phyloP scores from a whole-genome alignment of 2,329 filamentous ascomycete species.

The Fusarium equiseti region DNA sequence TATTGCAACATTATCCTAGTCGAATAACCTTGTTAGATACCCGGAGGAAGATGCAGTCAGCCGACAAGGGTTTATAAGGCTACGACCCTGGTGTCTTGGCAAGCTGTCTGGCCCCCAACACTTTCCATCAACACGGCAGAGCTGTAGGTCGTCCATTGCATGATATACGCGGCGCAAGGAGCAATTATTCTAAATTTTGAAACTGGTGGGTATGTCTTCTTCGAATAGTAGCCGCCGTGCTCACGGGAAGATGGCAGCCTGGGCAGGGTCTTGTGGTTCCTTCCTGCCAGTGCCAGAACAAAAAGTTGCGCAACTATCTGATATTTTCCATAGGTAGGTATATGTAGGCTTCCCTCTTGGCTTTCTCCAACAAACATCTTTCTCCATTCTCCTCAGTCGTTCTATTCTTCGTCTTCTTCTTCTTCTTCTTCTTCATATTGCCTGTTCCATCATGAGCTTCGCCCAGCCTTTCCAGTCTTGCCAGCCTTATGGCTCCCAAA shows the following conservation, averaged over 20 bases:
- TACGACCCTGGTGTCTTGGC: neutral
- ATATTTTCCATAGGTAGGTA: neutral
- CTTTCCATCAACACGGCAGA: neutral
- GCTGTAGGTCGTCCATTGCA: neutral
- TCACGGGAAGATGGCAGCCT: neutral
- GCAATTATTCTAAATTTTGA: neutral
- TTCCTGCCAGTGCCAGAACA: neutral
- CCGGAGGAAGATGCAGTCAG: neutral
- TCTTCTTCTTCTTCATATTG: neutral
- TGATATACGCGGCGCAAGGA: neutral
- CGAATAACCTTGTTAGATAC: no score
- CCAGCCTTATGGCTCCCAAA: neutral
- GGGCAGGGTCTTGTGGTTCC: neutral
- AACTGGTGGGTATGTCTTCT: neutral
- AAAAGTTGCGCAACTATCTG: no score
- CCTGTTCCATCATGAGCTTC: constrained; percentile 1
- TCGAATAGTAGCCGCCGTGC: neutral
- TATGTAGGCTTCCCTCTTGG: neutral
- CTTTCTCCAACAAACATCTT: neutral
- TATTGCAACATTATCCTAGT: neutral
- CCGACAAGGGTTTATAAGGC: neutral
- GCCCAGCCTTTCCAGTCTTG: constrained; percentile 1
- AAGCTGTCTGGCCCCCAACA: neutral
- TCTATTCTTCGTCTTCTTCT: no score
- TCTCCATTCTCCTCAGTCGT: neutral